These are phyloP conservation scores for Anisodus tanguticus DNA, from an alignment of 257 asterid genomes.

Conservation along the genomic window DNA sequence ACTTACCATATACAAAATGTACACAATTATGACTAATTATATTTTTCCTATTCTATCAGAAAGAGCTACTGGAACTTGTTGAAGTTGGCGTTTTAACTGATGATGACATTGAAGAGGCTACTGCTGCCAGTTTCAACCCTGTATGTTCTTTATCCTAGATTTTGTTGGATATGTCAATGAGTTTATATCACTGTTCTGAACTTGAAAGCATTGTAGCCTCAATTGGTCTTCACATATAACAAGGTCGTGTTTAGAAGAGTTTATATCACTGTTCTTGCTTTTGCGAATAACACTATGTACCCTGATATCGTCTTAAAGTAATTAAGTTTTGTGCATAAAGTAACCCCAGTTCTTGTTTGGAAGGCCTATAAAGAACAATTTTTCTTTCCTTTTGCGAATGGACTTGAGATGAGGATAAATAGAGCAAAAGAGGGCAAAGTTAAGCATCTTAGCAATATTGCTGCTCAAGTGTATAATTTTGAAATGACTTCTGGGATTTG, in stretches of 20 bases:
- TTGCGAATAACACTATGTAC: constrained; percentile 11
- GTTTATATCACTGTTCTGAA: neutral
- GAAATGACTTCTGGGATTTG: constrained; percentile 2
- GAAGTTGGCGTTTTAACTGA: constrained; percentile 79
- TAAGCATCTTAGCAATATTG: neutral
- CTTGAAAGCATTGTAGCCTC: neutral
- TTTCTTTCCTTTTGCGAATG: neutral
- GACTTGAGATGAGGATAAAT: neutral
- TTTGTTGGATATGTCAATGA: neutral
- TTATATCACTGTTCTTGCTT: constrained; percentile 8
- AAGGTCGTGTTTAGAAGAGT: neutral
- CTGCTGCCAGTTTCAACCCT: constrained; percentile 80
- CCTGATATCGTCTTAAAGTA: neutral
- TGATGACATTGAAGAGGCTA: constrained; percentile 71
- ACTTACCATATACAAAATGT: too few species aligned
- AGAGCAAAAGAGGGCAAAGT: neutral
- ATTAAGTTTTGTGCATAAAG: neutral
- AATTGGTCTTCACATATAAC: neutral
- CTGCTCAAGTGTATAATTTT: neutral
- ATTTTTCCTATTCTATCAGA: constrained; percentile 32
- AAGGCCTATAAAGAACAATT: neutral
- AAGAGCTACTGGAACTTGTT: constrained; percentile 92
- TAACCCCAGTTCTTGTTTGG: neutral
- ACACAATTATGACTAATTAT: too few species aligned
- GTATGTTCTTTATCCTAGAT: constrained; percentile 48